Evolutionary conservation across 768 basidiomycete genomes (phyloP).

Genomic region (Agrocybe pediades): DNA sequence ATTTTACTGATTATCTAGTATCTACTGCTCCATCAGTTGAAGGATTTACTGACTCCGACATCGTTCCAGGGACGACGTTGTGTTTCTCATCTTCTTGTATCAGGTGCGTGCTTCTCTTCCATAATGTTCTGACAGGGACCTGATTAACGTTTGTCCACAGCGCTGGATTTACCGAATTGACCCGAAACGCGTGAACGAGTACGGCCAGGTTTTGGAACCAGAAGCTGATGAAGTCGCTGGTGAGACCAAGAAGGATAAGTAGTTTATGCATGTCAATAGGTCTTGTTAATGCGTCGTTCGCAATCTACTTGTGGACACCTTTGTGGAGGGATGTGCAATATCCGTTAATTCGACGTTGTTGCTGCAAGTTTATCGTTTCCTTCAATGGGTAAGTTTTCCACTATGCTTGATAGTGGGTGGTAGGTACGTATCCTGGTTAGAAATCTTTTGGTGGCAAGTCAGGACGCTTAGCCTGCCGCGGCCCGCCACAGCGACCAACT

Average conservation of each 20-base stretch:
- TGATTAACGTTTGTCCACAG: constrained; percentile 43
- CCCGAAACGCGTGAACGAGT: constrained; percentile 94
- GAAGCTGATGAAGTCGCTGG: constrained; percentile 45
- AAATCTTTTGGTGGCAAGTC: no score
- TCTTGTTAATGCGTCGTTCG: no score
- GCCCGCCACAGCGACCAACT: no score
- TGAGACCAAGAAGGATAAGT: constrained; percentile 61
- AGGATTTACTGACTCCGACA: constrained; percentile 21
- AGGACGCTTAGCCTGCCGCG: no score
- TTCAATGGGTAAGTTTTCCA: no score
- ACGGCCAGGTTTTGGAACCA: constrained; percentile 76
- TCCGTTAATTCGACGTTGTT: no score
- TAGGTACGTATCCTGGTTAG: no score
- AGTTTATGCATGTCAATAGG: not conserved
- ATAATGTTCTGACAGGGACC: constrained; percentile 12
- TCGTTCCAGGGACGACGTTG: constrained; percentile 71
- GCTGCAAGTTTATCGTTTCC: no score
- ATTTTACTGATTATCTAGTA: constrained; percentile 22
- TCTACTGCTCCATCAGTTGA: constrained; percentile 5
- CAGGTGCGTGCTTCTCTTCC: constrained; percentile 57
- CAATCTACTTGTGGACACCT: no score
- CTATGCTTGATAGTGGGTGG: no score
- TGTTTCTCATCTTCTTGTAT: constrained; percentile 91
- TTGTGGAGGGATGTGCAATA: no score
- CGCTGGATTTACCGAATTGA: constrained; percentile 98